Conservation (phyloP, 805 yeast genomes). For the Candida easanensis region DNA sequence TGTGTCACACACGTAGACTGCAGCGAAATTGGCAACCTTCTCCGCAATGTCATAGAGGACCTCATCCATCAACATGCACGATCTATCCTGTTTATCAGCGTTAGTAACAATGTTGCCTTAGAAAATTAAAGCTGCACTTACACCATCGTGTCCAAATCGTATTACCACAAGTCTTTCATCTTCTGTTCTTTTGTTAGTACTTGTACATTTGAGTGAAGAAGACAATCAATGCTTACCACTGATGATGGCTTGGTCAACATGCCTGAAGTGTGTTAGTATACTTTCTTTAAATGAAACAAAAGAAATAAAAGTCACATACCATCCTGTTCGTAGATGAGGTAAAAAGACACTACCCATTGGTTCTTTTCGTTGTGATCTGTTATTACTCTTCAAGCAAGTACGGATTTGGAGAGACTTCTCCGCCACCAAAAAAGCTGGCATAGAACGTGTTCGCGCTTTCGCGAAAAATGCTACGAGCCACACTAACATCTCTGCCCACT, state of each 20-base stretch:
- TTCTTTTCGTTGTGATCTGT: background rate
- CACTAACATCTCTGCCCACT: background rate
- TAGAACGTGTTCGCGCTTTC: slow-evolving; percentile 3
- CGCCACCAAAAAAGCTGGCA: background rate
- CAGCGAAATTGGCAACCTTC: slow-evolving; percentile 84
- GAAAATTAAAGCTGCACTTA: background rate
- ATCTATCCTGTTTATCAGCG: slow-evolving; percentile 41
- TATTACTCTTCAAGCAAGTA: too few species aligned
- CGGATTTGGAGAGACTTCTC: background rate
- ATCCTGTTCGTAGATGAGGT: slow-evolving; percentile 79
- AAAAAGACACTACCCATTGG: slow-evolving; percentile 77
- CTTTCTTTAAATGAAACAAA: background rate
- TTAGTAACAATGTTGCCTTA: background rate
- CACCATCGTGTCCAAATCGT: slow-evolving; percentile 77
- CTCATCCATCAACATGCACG: slow-evolving; percentile 91
- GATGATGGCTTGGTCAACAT: slow-evolving; percentile 94
- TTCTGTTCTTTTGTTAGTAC: slow-evolving; percentile 51
- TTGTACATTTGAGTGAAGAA: too few species aligned
- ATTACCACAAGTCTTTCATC: slow-evolving; percentile 85
- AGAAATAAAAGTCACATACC: background rate
- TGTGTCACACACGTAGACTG: slow-evolving; percentile 82
- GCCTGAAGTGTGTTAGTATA: slow-evolving; percentile 41
- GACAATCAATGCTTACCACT: slow-evolving; percentile 4
- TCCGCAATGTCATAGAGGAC: slow-evolving; percentile 75
- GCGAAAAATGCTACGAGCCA: background rate